phyloP scores from a whole-genome alignment of 495 filamentous ascomycete genomes.

The Penicillium steckii region DNA sequence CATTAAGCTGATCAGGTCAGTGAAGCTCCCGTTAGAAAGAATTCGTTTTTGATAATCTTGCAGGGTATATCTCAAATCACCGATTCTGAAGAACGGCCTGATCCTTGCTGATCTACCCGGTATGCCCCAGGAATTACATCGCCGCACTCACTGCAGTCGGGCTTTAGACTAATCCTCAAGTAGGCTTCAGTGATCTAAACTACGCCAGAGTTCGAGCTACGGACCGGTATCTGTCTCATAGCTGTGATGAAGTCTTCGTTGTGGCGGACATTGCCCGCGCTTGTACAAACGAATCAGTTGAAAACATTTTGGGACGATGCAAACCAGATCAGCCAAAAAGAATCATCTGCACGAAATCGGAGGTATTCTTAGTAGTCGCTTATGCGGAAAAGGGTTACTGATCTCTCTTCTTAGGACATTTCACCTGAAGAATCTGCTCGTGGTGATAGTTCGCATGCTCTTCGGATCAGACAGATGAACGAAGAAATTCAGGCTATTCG shows the following conservation, averaged over 20 bases:
- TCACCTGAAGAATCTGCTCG: constrained; percentile 20
- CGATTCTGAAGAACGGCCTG: constrained; percentile 26
- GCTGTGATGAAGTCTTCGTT: constrained; percentile 33
- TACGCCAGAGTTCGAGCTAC: constrained; percentile 27
- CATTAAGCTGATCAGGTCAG: constrained; percentile 31
- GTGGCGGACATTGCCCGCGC: constrained; percentile 23
- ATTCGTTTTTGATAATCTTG: constrained; percentile 4
- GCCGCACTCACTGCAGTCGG: too few relatives aligned
- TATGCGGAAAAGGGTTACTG: neutral
- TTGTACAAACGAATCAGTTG: constrained; percentile 18
- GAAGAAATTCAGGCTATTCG: constrained; percentile 4
- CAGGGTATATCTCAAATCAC: constrained; percentile 33
- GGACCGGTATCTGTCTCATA: constrained; percentile 25
- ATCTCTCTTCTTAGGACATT: constrained; percentile 11
- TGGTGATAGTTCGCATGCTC: neutral
- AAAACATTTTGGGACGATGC: constrained; percentile 21
- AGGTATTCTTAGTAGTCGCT: constrained; percentile 8
- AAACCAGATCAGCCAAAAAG: constrained; percentile 10
- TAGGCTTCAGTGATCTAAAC: constrained; percentile 31
- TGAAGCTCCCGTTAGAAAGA: neutral
- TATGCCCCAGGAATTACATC: constrained; percentile 16
- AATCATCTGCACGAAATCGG: constrained; percentile 27
- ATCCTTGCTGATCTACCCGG: constrained; percentile 36
- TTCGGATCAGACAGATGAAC: too few relatives aligned
- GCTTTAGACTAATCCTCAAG: too few relatives aligned